Percentiles rank a stretch among this genome's conserved stretches.
Evolutionary conservation across 73 alveolate species (phyloP).

Genomic region (Tetrahymena thermophila): DNA sequence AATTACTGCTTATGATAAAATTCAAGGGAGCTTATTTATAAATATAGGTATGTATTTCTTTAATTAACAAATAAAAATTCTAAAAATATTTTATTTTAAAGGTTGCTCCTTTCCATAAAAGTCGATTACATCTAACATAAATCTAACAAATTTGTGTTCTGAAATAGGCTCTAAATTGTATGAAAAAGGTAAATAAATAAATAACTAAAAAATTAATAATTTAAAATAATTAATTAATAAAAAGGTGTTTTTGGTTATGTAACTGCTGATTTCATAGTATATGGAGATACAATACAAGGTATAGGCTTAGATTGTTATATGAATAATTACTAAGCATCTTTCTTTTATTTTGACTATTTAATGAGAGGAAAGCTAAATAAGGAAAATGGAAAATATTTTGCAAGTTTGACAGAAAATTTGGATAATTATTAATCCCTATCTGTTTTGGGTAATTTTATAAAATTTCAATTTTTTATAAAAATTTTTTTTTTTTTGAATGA

Average conservation of each 20-base stretch:
- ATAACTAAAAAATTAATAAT: neutral
- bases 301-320: conserved; percentile 53
- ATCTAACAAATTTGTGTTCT: conserved; percentile 26
- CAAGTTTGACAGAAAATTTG: neutral
- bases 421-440: neutral
- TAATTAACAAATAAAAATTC: conserved; percentile 38
- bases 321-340: conserved; percentile 57
- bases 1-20: conserved; percentile 89
- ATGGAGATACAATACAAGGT: conserved; percentile 34
- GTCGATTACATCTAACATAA: conserved; percentile 40
- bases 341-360: conserved; percentile 73
- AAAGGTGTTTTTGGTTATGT: conserved; percentile 70
- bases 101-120: conserved; percentile 9
- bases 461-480: neutral
- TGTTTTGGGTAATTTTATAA: neutral
- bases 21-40: conserved; percentile 76
- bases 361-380: conserved; percentile 78
- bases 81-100: conserved; percentile 23
- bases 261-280: conserved; percentile 64
- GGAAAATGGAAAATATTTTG: conserved; percentile 62
- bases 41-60: conserved; percentile 86
- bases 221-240: conserved; percentile 49
- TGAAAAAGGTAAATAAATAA: conserved; percentile 5
- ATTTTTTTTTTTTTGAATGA: neutral
- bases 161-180: conserved; percentile 19